phyloP scores from a whole-genome alignment of 257 asterid species.

The Solanum tarijense region DNA sequence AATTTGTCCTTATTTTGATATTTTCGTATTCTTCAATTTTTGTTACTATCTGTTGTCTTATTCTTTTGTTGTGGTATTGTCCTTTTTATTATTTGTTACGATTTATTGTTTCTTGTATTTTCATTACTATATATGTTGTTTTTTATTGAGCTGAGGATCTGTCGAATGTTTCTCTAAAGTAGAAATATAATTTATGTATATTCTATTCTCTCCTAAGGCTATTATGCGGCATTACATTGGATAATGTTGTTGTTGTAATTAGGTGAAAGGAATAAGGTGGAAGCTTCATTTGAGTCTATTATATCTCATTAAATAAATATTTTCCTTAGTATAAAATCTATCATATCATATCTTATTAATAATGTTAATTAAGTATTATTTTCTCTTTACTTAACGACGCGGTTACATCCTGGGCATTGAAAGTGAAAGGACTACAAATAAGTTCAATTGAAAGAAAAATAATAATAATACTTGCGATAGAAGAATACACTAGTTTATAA shows the following conservation, averaged over 20 bases:
- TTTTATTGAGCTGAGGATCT: neutral
- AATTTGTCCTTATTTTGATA: too few relatives aligned
- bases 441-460: neutral
- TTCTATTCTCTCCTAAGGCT: rapidly evolving
- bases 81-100: too few relatives aligned
- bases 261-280: neutral
- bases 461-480: neutral
- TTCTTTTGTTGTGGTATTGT: neutral
- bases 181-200: neutral
- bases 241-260: neutral
- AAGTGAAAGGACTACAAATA: neutral
- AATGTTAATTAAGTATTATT: neutral
- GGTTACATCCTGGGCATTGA: neutral
- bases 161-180: neutral
- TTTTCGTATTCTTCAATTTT: neutral
- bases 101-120: too few relatives aligned
- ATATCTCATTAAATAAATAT: neutral
- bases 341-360: neutral
- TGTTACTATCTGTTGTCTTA: neutral
- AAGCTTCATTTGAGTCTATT: neutral
- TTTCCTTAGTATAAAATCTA: neutral
- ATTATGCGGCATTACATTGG: neutral
- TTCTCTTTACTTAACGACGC: neutral
- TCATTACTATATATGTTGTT: too few relatives aligned
- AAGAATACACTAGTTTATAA: neutral